Base-by-base conservation (phyloP, 129 eudicot species). In the Dittrichia graveolens region DNA sequence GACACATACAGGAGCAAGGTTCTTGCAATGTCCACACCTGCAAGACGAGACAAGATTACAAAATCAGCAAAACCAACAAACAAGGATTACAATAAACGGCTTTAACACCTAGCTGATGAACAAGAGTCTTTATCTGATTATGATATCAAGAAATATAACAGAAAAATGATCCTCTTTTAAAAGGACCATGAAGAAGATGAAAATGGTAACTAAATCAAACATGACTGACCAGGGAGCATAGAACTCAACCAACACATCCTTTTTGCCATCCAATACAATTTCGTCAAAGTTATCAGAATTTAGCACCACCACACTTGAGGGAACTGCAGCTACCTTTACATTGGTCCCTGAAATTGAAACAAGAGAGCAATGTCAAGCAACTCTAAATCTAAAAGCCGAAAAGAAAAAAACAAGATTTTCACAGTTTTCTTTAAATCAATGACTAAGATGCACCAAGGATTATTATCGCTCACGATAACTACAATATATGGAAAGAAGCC, bases 11-110 rank as follows among this genome's bases (percentile, higher is more conserved):
- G 99, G 95, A 81, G 99, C 99, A 79, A 95, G 99, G 80, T 78
- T 82, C 78, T 95, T 95, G 96, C 99, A 95, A 78, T 91, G 97
- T 7, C 99, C 99, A 83, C 99, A 95, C 99, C 99, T 95, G 91
- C 65, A 78, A 71, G 46, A 69, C 49, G 63, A 78, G 59, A 63
- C 16, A 71, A 11, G 19, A 62, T 52, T 44, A 35, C 54, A 75
- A 80, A 49, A 43, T 75, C 71, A 75, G 67, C 37, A 9, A 14
- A 54, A 45, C 7, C 2, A 64, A 65, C 13, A 39, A 50, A 65
- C 55, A 8, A 50, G 75, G 58, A 4, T 9, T 31, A 14, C 31
- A 16, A 40, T 54, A 48, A 45, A 7, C 19, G 39, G 46, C 38
- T 53, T 58, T 16, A 4, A 34, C 65, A 48, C 42, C 12, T 42